Evolutionary conservation across 805 yeast species (phyloP).

Genomic region (Starmerella powellii): DNA sequence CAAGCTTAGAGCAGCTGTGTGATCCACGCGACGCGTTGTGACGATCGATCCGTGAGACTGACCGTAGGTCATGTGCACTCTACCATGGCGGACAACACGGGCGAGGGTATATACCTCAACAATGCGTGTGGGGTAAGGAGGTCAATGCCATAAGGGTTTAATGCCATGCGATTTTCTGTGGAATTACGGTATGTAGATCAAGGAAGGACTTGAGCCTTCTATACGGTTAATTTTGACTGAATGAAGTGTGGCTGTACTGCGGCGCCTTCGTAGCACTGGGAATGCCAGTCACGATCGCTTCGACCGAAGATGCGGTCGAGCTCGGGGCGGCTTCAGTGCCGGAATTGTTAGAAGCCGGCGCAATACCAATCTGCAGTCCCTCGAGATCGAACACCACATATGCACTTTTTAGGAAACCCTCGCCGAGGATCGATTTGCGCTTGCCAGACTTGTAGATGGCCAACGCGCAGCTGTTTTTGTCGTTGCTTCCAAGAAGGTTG

Average conservation of each 20-base stretch:
- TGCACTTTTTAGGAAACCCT: slow-evolving; percentile 47
- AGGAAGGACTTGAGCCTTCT: no score
- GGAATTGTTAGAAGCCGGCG: slow-evolving; percentile 33
- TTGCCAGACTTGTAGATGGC: slow-evolving; percentile 1
- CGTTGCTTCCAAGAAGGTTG: not conserved
- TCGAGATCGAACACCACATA: slow-evolving; percentile 58
- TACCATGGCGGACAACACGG: no score
- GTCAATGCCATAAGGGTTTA: no score
- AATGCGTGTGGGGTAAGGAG: no score
- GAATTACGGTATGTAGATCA: no score
- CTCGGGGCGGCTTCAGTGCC: not conserved
- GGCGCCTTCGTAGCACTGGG: slow-evolving; percentile 11
- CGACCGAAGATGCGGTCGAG: not conserved
- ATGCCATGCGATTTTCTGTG: no score
- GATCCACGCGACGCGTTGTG: no score
- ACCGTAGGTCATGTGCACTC: no score
- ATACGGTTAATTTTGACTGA: no score
- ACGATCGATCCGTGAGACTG: no score
- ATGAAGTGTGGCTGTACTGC: not conserved
- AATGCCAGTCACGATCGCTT: slow-evolving; percentile 3
- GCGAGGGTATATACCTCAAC: no score
- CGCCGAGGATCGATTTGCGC: slow-evolving; percentile 40
- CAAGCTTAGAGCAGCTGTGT: no score
- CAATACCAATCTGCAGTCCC: slow-evolving; percentile 42
- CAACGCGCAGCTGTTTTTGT: not conserved